Percentiles rank a stretch among this genome's conserved stretches.
These are phyloP conservation scores for Zasmidium cellare DNA, from an alignment of 2,329 filamentous ascomycete genomes.

Conservation along the genomic window DNA sequence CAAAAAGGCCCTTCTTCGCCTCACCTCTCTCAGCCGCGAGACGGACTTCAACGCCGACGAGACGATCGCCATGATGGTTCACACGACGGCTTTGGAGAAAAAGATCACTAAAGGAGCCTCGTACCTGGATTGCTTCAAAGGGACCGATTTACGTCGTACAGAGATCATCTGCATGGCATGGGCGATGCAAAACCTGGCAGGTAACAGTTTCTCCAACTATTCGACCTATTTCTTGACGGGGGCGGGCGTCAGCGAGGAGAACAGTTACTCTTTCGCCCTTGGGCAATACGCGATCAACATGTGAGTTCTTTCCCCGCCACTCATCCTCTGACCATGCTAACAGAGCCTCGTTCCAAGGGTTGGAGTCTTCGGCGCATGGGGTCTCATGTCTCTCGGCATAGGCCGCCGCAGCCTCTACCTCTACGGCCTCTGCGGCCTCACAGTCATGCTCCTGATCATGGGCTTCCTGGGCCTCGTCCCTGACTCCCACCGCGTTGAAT, in stretches of 20 bases:
- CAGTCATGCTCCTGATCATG: constrained; percentile 74
- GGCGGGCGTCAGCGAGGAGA: constrained; percentile 45
- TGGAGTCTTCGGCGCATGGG: constrained; percentile 80
- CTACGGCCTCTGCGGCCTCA: constrained; percentile 72
- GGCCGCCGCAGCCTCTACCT: constrained; percentile 77
- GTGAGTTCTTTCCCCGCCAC: constrained; percentile 20
- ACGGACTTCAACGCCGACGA: constrained; percentile 78
- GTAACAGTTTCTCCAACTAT: constrained; percentile 50
- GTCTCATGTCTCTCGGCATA: constrained; percentile 71
- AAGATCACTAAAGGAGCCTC: constrained; percentile 70
- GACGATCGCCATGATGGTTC: constrained; percentile 88
- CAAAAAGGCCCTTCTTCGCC: constrained; percentile 63
- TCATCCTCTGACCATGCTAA: too few relatives aligned
- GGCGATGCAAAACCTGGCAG: constrained; percentile 51
- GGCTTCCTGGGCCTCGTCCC: constrained; percentile 80
- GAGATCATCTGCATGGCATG: constrained; percentile 63
- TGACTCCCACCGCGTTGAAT: constrained; percentile 56
- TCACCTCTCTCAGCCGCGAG: constrained; percentile 64
- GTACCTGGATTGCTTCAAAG: constrained; percentile 83
- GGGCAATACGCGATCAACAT: constrained; percentile 69
- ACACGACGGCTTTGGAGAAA: constrained; percentile 79
- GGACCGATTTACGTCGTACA: constrained; percentile 74
- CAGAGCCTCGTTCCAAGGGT: constrained; percentile 44
- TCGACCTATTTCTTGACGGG: constrained; percentile 52
- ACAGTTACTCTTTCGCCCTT: constrained; percentile 48